phyloP scores from a whole-genome alignment of 371 early-diverging fungal species.

The Haplosporangium sp. region DNA sequence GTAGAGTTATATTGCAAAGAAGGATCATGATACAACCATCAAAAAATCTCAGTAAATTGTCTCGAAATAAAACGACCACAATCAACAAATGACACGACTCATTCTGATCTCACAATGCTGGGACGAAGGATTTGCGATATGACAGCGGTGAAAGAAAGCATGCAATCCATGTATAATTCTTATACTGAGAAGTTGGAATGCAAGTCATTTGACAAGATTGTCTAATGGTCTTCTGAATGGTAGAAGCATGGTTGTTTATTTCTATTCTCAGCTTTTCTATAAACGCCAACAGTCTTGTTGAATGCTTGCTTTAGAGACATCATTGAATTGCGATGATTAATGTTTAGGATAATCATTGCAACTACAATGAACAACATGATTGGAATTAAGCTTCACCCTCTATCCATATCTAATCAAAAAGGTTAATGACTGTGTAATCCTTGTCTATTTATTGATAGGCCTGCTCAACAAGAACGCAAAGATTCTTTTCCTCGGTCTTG shows the following conservation, averaged over 20 bases:
- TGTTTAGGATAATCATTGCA: neutral
- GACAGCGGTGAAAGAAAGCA: neutral
- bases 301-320: too few species aligned
- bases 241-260: neutral
- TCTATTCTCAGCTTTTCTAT: too few species aligned
- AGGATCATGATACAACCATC: neutral
- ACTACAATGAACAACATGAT: neutral
- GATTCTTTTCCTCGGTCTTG: constrained; percentile 99
- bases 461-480: constrained; percentile 98
- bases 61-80: neutral
- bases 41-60: neutral
- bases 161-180: neutral
- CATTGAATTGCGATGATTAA: neutral
- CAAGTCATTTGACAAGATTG: neutral
- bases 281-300: too few species aligned
- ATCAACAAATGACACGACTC: neutral
- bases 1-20: constrained; percentile 13
- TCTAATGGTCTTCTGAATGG: too few species aligned
- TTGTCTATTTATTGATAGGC: constrained; percentile 65
- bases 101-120: neutral
- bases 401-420: neutral
- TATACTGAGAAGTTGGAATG: neutral
- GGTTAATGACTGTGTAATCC: neutral
- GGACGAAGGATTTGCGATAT: neutral
- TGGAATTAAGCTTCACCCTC: neutral